A percentile compares a stretch with the other conserved stretches of the same genome.
Conservation (phyloP, 331 rosid species). For the Malus hybrid region DNA sequence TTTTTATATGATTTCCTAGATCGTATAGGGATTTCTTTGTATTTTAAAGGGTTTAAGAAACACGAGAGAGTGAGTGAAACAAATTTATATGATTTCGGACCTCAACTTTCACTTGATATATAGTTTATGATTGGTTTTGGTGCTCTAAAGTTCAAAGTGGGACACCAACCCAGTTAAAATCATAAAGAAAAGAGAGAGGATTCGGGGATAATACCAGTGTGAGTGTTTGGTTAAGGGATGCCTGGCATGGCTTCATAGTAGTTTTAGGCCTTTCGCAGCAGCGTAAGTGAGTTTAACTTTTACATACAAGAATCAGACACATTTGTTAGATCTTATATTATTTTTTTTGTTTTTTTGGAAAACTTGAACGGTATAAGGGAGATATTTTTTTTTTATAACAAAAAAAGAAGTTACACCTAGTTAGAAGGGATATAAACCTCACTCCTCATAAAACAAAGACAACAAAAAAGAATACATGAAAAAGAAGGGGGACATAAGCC, state of each 20-base stretch:
- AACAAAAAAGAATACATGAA: no score
- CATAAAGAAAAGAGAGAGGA: background rate
- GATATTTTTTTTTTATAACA: no score
- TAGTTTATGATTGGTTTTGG: slow-evolving; percentile 25
- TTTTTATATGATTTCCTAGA: slow-evolving; percentile 7
- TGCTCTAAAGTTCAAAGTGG: slow-evolving; percentile 40
- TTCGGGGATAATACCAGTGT: background rate
- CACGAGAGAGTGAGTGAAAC: background rate
- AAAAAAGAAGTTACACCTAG: no score
- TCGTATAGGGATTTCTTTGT: background rate
- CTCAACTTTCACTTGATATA: background rate
- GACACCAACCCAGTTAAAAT: slow-evolving; percentile 35
- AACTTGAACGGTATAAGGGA: no score
- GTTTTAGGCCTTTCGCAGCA: background rate
- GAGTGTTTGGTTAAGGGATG: background rate
- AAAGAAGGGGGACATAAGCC: no score
- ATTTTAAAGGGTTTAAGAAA: slow-evolving; percentile 4
- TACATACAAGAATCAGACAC: no score
- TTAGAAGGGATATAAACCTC: no score
- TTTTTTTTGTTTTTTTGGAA: no score
- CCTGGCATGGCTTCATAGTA: background rate
- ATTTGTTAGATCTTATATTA: no score
- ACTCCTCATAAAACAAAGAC: no score
- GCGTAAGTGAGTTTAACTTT: no score
- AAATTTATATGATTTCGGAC: background rate